Conservation (phyloP, 257 asterid genomes). For the Lavandula angustifolia region DNA sequence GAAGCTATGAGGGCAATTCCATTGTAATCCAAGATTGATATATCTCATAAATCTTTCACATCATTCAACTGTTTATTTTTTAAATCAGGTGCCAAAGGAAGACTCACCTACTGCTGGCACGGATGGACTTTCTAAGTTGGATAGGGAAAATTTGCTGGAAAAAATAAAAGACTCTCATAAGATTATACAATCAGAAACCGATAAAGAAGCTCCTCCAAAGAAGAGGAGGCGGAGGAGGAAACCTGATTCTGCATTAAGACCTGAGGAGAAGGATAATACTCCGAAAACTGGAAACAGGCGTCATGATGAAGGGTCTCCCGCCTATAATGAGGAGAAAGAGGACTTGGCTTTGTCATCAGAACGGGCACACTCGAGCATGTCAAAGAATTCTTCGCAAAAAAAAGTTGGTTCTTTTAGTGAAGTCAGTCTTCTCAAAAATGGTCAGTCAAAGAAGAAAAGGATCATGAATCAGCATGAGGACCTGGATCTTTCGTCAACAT, state of each 20-base stretch:
- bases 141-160: conserved; percentile 33
- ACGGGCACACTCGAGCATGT: conserved; percentile 29
- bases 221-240: conserved; percentile 48
- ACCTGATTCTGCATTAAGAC: conserved; percentile 39
- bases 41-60: background rate
- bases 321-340: conserved; percentile 31
- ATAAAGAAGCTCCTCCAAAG: conserved; percentile 28
- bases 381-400: conserved; percentile 31
- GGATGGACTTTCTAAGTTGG: conserved; percentile 23
- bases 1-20: background rate
- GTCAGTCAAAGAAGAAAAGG: conserved; percentile 43
- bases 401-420: conserved; percentile 27
- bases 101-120: conserved; percentile 29
- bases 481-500: conserved; percentile 27
- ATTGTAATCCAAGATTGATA: background rate
- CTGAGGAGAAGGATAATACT: conserved; percentile 36
- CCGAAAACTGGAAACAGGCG: conserved; percentile 25
- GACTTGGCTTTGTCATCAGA: conserved; percentile 35
- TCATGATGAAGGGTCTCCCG: conserved; percentile 38
- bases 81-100: conserved; percentile 34
- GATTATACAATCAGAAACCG: conserved; percentile 30
- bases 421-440: conserved; percentile 33
- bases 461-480: conserved; percentile 26
- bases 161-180: conserved; percentile 25
- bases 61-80: background rate